Evolutionary conservation across 2,329 filamentous ascomycete species (phyloP), one percentile per base, ranked within the genome.

Genomic region (Ascochyta lentis): DNA sequence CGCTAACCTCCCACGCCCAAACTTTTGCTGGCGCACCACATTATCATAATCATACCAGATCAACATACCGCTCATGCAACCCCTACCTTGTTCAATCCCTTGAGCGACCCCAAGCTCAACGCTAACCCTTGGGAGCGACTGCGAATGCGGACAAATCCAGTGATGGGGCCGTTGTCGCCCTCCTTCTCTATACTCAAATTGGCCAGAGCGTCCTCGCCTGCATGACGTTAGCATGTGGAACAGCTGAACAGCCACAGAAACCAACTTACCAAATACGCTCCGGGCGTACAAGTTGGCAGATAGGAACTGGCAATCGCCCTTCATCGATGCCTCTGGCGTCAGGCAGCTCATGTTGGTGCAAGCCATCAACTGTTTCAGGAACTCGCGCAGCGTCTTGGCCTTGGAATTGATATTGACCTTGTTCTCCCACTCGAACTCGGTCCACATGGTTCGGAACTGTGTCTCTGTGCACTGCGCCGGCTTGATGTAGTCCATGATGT

Each of bases 341-440:
- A 99, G 80, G 77, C 95, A 99, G 76, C 89, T 95, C 95, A 99
- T 99, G 78, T 99, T 98, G 49, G 95, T 99, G 76, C 90, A 94
- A 59, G 92, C 92, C 95, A 98, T 98, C 58, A 99, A 82, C 75
- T 96, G 89, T 66, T 91, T 89, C 62, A 99, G 80, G 86, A 99
- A 99, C 19, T 96, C 92, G 45, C 94, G 87, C 58, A 99, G 83
- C 26, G 86, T 89, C 81, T 94, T 96, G 65, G 91, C 92, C 83
- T 97, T 98, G 62, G 91, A 96, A 79, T 97, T 97, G 80, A 99
- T 98, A 80, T 99, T 99, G 77, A 99, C 94, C 85, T 99, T 99
- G 81, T 99, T 99, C 83, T 99, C 95, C 95, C 95, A 99, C 76
- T 99, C 95, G 66, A 99, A 99, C 75, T 99, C 95, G 34, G 95